These are phyloP conservation scores for Calonectria leucothoes DNA, from an alignment of 2,329 filamentous ascomycete species.

Conservation along the genomic window DNA sequence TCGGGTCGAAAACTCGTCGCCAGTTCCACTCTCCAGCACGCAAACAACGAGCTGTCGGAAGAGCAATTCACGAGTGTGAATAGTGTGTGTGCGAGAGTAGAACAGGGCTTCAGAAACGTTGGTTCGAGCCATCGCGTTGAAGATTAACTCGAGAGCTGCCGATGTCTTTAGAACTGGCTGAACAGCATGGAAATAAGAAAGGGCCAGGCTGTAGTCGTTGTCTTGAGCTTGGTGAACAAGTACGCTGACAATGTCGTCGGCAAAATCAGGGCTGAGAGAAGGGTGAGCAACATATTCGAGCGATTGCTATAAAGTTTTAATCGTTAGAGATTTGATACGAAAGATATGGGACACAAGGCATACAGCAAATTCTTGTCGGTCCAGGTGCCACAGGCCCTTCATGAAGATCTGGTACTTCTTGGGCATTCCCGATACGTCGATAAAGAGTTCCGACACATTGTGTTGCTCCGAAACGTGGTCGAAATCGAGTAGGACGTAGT, in stretches of 20 bases:
- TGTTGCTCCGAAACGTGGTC: constrained; percentile 64
- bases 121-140: constrained; percentile 74
- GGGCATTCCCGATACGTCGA: constrained; percentile 73
- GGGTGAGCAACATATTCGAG: constrained; percentile 84
- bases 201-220: constrained; percentile 72
- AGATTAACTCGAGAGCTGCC: constrained; percentile 73
- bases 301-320: constrained; percentile 60
- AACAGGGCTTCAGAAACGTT: constrained; percentile 79
- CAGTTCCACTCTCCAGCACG: constrained; percentile 60
- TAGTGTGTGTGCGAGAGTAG: constrained; percentile 75
- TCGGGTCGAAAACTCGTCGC: constrained; percentile 60
- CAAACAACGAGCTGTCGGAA: constrained; percentile 74
- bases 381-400: constrained; percentile 84
- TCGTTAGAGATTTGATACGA: neutral
- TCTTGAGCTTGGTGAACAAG: constrained; percentile 72
- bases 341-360: neutral
- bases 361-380: constrained; percentile 76
- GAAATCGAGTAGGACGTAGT: constrained; percentile 85
- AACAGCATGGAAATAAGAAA: constrained; percentile 83
- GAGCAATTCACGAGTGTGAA: constrained; percentile 70
- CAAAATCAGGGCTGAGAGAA: constrained; percentile 82
- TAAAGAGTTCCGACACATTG: constrained; percentile 67
- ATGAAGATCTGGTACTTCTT: constrained; percentile 84
- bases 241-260: constrained; percentile 81
- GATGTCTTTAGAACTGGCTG: constrained; percentile 77